phyloP scores from a whole-genome alignment of 192 early-diverging fungal genomes.

The Backusella luteola region DNA sequence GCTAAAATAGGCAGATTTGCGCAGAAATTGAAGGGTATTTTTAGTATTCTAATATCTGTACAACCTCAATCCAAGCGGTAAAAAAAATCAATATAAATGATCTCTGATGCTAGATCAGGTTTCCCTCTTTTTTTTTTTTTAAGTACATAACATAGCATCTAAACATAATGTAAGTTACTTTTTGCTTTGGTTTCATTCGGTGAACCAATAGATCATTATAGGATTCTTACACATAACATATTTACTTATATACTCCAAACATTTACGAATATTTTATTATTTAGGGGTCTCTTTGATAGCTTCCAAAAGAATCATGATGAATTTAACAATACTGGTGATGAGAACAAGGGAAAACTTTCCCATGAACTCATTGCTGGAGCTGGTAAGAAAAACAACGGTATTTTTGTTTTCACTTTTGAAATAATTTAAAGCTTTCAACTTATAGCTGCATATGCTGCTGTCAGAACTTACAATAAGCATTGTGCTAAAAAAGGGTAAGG shows the following conservation, averaged over 20 bases:
- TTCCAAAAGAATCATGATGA: not conserved
- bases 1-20: no score
- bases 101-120: not conserved
- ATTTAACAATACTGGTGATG: not conserved
- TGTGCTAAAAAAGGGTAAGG: conserved; percentile 21
- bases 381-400: not conserved
- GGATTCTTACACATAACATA: no score
- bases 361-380: conserved; percentile 12
- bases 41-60: not conserved
- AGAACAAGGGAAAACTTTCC: not conserved
- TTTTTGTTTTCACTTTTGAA: not conserved
- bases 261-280: not conserved
- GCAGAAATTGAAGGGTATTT: no score
- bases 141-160: not conserved
- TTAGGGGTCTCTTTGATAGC: not conserved
- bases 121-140: not conserved
- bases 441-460: conserved; percentile 22
- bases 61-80: not conserved
- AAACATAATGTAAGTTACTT: not conserved
- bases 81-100: not conserved
- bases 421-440: not conserved
- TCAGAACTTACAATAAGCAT: conserved; percentile 32
- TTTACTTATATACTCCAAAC: no score
- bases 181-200: no score
- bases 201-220: not conserved